phyloP scores from a whole-genome alignment of 2,329 filamentous ascomycete species.

The Fusarium hainanense region DNA sequence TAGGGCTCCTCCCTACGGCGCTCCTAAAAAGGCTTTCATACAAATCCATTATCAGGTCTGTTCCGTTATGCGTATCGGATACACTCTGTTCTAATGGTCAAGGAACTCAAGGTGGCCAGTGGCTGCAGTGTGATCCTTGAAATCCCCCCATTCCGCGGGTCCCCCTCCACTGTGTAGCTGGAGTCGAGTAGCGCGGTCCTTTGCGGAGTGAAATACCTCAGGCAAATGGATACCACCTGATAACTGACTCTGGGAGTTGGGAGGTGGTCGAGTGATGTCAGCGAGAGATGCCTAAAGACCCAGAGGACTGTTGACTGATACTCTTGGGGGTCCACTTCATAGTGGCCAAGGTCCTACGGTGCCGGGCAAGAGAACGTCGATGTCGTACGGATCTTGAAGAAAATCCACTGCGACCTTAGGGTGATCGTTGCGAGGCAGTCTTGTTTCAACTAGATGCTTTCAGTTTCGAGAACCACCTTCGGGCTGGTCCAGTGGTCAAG shows the following conservation, averaged over 20 bases:
- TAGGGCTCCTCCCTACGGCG: neutral
- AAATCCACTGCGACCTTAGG: neutral
- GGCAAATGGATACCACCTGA: neutral
- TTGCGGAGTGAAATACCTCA: neutral
- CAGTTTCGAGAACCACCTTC: neutral
- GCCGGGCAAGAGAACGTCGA: too few species aligned
- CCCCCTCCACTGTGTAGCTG: accelerated
- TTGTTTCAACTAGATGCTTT: neutral
- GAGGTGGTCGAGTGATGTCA: neutral
- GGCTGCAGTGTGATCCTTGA: neutral
- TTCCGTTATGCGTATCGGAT: neutral
- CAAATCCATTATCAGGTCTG: neutral
- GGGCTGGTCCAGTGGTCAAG: neutral
- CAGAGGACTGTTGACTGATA: neutral
- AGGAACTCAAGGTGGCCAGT: neutral
- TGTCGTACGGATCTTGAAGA: neutral
- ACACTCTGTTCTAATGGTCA: neutral
- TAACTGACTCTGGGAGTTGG: neutral
- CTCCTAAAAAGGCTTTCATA: neutral
- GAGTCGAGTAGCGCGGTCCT: neutral
- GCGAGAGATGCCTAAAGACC: too few species aligned
- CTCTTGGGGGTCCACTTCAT: neutral
- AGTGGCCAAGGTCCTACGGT: neutral
- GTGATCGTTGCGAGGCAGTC: neutral
- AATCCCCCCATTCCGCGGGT: neutral